Evolutionary conservation across 2,329 filamentous ascomycete species (phyloP).

Genomic region (Fusarium sp.): DNA sequence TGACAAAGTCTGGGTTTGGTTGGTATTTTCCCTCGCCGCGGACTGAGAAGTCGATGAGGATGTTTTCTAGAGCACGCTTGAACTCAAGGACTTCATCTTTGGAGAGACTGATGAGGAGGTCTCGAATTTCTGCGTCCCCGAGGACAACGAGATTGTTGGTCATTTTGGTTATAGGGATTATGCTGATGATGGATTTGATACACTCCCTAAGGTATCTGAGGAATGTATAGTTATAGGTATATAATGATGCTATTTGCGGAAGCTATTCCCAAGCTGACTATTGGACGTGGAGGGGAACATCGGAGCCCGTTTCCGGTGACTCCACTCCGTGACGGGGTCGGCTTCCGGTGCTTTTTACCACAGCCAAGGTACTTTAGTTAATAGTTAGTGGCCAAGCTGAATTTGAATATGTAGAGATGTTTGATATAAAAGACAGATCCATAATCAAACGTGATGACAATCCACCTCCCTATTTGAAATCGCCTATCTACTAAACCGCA

Average conservation of each 20-base stretch:
- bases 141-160: constrained; percentile 23
- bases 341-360: neutral
- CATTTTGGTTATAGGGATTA: neutral
- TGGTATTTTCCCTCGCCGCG: constrained; percentile 40
- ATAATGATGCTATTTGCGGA: too few relatives aligned
- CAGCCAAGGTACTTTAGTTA: too few relatives aligned
- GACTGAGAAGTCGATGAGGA: constrained; percentile 36
- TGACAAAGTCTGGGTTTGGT: constrained; percentile 35
- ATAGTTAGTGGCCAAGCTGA: too few relatives aligned
- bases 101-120: constrained; percentile 33
- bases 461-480: neutral
- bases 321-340: constrained; percentile 3
- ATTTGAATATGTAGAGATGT: too few relatives aligned
- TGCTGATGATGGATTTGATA: too few relatives aligned
- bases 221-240: too few relatives aligned
- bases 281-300: neutral
- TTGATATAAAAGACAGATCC: too few relatives aligned
- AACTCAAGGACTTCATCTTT: constrained; percentile 32
- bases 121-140: constrained; percentile 30
- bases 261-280: neutral
- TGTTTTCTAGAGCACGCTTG: constrained; percentile 18
- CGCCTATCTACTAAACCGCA: neutral
- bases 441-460: too few relatives aligned
- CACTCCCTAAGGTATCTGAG: too few relatives aligned
- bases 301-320: neutral